Evolutionary conservation across 164 flowering plant species (phyloP).

Genomic region (Dillenia turbinata): DNA sequence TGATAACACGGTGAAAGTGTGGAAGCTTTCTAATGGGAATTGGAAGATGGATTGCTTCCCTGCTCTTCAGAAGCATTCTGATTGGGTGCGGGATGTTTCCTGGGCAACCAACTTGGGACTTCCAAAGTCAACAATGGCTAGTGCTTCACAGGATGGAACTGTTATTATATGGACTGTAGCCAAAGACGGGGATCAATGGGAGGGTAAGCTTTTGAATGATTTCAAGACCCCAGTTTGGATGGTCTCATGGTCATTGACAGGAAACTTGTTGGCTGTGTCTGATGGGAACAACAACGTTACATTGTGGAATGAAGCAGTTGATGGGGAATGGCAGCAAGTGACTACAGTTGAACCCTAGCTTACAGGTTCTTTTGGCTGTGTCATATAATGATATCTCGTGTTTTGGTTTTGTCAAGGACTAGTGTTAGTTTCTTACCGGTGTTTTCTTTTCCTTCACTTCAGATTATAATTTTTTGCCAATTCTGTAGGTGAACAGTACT

Average conservation of each 20-base stretch:
- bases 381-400: conserved; percentile 1
- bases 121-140: conserved; percentile 51
- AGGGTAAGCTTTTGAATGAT: conserved; percentile 44
- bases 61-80: conserved; percentile 44
- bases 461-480: too few species aligned
- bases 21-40: conserved; percentile 42
- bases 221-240: conserved; percentile 51
- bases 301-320: conserved; percentile 55
- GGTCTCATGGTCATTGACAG: conserved; percentile 54
- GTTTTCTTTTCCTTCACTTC: too few species aligned
- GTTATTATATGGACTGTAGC: conserved; percentile 48
- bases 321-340: conserved; percentile 57
- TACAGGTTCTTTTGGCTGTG: conserved; percentile 3
- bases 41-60: conserved; percentile 64
- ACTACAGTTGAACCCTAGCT: conserved; percentile 41
- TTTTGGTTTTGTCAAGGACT: not conserved
- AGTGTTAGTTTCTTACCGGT: too few species aligned
- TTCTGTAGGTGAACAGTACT: too few species aligned
- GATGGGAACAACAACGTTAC: conserved; percentile 44
- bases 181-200: conserved; percentile 53
- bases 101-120: conserved; percentile 63
- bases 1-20: conserved; percentile 48
- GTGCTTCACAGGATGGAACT: conserved; percentile 51
- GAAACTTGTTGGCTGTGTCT: conserved; percentile 50
- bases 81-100: conserved; percentile 57